Evolutionary conservation across 1,284 basidiomycete species (phyloP).

Genomic region (Malassezia slooffiae): DNA sequence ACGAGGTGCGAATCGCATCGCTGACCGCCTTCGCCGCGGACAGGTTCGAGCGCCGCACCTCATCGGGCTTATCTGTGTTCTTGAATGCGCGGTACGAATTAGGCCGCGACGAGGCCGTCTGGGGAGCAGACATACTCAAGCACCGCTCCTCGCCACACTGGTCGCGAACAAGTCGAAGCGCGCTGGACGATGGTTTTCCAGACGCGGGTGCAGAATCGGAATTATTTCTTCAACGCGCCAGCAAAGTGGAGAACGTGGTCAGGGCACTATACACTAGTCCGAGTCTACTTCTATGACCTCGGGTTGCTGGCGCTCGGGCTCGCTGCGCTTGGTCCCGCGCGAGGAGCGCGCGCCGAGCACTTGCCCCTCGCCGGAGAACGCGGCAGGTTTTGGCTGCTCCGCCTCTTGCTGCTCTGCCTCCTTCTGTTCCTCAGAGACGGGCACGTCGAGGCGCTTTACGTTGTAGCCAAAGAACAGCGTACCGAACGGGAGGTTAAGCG

Average conservation of each 20-base stretch:
- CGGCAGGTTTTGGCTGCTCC: constrained; percentile 3
- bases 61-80: constrained; percentile 46
- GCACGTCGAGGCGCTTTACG: constrained; percentile 31
- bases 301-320: constrained; percentile 9
- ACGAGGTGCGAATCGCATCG: constrained; percentile 88
- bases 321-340: too few relatives aligned
- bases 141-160: too few relatives aligned
- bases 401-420: constrained; percentile 7
- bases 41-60: constrained; percentile 43
- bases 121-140: too few relatives aligned
- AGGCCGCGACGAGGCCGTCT: constrained; percentile 12
- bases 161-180: too few relatives aligned
- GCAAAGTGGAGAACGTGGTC: too few relatives aligned
- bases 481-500: constrained; percentile 79
- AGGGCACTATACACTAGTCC: constrained; percentile 15
- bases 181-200: too few relatives aligned
- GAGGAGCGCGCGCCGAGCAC: too few relatives aligned
- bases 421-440: constrained; percentile 8
- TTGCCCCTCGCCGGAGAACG: constrained; percentile 15
- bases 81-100: constrained; percentile 36
- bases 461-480: constrained; percentile 45
- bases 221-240: too few relatives aligned
- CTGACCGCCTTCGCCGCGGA: constrained; percentile 65
- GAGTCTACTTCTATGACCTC: constrained; percentile 36
- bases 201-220: too few relatives aligned